phyloP scores from a whole-genome alignment of 1,284 basidiomycete species.

The Moesziomyces globuligerus region DNA sequence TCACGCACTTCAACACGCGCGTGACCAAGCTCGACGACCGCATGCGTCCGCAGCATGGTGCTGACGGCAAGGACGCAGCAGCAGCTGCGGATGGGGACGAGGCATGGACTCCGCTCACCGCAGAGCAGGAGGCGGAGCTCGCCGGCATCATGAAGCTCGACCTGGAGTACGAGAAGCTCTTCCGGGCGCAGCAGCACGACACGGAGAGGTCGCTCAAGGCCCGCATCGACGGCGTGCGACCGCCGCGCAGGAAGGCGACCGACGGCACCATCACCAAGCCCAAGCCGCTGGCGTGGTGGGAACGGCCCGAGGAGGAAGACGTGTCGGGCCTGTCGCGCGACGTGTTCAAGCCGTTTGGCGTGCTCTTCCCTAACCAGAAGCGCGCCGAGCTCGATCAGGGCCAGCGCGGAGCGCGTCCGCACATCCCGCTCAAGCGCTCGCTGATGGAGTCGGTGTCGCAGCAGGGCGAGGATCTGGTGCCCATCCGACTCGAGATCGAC shows the following conservation, averaged over 20 bases:
- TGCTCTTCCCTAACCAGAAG: conserved; percentile 59
- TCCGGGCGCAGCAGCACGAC: conserved; percentile 58
- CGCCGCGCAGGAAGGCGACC: conserved; percentile 27
- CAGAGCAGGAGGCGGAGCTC: conserved; percentile 71
- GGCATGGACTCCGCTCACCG: conserved; percentile 69
- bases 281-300: conserved; percentile 61
- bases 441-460: conserved; percentile 74
- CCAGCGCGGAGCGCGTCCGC: conserved; percentile 50
- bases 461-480: conserved; percentile 82
- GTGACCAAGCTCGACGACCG: conserved; percentile 72
- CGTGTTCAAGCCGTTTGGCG: conserved; percentile 44
- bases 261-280: conserved; percentile 41
- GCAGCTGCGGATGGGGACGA: conserved; percentile 15
- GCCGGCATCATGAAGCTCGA: conserved; percentile 73
- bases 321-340: conserved; percentile 29
- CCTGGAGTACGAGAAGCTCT: conserved; percentile 69
- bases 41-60: conserved; percentile 71
- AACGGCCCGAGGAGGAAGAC: conserved; percentile 49
- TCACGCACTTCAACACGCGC: conserved; percentile 75
- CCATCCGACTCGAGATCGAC: conserved; percentile 93
- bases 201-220: conserved; percentile 52
- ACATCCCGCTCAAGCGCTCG: conserved; percentile 44
- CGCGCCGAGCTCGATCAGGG: conserved; percentile 73
- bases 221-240: conserved; percentile 48
- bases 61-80: conserved; percentile 64